Evolutionary conservation across 192 early-diverging fungal species (phyloP).

Genomic region (Tieghemiomyces parasiticus): DNA sequence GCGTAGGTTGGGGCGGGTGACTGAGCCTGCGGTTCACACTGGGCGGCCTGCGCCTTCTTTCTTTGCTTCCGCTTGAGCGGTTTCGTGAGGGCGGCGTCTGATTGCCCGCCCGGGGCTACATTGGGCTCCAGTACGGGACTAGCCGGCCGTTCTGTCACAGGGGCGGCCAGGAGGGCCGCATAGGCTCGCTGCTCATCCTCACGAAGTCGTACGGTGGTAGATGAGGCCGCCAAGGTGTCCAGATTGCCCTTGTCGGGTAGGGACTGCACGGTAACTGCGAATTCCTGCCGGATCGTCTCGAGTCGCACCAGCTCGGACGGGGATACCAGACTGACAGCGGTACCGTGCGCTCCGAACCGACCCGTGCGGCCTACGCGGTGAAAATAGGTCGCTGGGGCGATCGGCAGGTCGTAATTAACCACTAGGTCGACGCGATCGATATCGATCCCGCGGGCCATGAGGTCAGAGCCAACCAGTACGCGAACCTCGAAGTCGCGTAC

Average conservation of each 20-base stretch:
- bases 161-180: not conserved
- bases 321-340: conserved; percentile 16
- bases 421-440: conserved; percentile 49
- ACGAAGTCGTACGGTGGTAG: not conserved
- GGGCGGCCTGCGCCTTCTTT: no score
- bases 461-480: not conserved
- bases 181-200: not conserved
- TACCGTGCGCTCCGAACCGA: conserved; percentile 53
- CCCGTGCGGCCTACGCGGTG: conserved; percentile 70
- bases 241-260: not conserved
- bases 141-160: no score
- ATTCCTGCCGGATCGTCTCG: not conserved
- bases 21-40: no score
- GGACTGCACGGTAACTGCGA: not conserved
- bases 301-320: not conserved
- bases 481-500: not conserved
- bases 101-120: no score
- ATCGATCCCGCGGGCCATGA: conserved; percentile 46
- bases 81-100: no score
- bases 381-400: conserved; percentile 52
- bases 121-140: no score
- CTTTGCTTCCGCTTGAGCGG: no score
- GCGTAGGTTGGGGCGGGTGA: no score
- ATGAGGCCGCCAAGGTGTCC: not conserved
- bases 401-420: conserved; percentile 59